A percentile compares a stretch with the other conserved stretches of the same genome.
These are phyloP conservation scores for Trichoderma sp. DNA, from an alignment of 2,329 filamentous ascomycete species.

Conservation along the genomic window DNA sequence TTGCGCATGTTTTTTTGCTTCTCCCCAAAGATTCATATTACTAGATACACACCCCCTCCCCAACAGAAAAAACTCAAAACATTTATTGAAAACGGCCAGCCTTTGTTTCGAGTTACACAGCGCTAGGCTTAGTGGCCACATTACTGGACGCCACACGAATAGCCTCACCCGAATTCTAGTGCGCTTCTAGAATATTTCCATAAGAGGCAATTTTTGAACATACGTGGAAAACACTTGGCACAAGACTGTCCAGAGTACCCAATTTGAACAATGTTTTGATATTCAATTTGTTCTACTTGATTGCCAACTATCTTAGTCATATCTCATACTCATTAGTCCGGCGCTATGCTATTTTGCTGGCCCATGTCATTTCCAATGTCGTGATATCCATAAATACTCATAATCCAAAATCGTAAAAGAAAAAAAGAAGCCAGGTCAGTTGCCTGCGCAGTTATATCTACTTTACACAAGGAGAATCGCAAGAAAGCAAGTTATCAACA, in stretches of 20 bases:
- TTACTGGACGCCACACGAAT: not conserved
- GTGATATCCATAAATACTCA: not conserved
- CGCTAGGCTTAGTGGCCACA: not conserved
- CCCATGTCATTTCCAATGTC: slow-evolving; percentile 5
- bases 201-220: not conserved
- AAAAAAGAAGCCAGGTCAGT: slow-evolving; percentile 23
- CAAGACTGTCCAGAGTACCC: not conserved
- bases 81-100: not conserved
- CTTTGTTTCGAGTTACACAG: not conserved
- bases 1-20: too few relatives aligned
- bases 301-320: slow-evolving; percentile 5
- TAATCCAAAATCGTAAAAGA: slow-evolving; percentile 20
- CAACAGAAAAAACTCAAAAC: slow-evolving; percentile 14
- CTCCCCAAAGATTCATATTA: not conserved
- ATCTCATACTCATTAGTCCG: slow-evolving; percentile 15
- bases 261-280: not conserved
- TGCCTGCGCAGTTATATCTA: slow-evolving; percentile 27
- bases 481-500: not conserved
- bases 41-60: slow-evolving; percentile 4
- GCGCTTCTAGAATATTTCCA: not conserved
- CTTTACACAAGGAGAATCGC: slow-evolving; percentile 8
- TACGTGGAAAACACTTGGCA: not conserved
- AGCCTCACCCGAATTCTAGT: not conserved
- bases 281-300: not conserved
- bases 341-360: not conserved